Evolutionary conservation across 2,329 filamentous ascomycete genomes (phyloP), one percentile per base, ranked within the genome.

Genomic region (Hirsutella thompsonii): DNA sequence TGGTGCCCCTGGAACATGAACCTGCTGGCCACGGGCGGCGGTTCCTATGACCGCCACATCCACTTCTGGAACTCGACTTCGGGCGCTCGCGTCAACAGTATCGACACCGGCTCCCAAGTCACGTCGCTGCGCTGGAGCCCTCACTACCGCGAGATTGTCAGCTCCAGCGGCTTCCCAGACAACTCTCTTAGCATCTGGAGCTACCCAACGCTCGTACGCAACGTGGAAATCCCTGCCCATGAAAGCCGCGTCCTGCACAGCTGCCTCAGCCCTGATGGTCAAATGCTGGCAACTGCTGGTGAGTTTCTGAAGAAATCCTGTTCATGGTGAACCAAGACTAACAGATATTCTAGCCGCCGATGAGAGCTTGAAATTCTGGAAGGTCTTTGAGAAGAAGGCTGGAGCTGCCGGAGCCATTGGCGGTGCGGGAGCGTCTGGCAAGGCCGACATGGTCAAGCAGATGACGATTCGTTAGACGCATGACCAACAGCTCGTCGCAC

Each of bases 61-160:
- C 92, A 98, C 72, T 98, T 98, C 77, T 98, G 92, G 92, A 98
- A 98, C 75, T 93, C 89, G 37, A 96, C 92, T 19, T 94, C 90
- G 4, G 92, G 92, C 46, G 90, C 92, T 40, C 85, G 92, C 53
- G 89, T 94, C 68, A 98, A 98, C 80, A 94, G 87, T 74, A 96
- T 98, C 63, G 89, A 96, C 62, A 96, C 92, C 33, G 92, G 92
- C 46, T 94, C 88, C 37, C 92, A 98, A 64, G 93, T 98, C 43
- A 98, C 92, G 51, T 92, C 84, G 53, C 77, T 98, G 43, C 82
- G 88, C 55, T 98, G 92, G 92, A 94, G 86, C 73, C 87, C 88
- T 47, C 82, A 87, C 64, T 94, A 96, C 75, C 89, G 92, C 52
- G 92, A 98, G 74, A 92, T 98, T 54, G 89, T 96, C 58, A 94